A percentile compares a stretch with the other conserved stretches of the same genome.
Evolutionary conservation across 1,284 basidiomycete genomes (phyloP).

Genomic region (Laetiporus sulphureus): DNA sequence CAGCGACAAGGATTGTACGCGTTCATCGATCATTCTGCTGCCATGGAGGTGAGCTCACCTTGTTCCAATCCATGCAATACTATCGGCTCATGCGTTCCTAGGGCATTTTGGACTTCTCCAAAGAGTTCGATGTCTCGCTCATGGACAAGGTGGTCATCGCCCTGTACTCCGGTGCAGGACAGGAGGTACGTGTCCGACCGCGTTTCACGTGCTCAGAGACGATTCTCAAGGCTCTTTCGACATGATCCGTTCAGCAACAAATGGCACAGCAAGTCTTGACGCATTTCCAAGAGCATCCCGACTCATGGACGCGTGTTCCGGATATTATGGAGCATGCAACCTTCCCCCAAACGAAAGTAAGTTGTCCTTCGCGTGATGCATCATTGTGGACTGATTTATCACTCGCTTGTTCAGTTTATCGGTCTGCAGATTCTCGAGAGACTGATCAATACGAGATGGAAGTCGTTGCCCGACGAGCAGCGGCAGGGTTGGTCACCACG

Average conservation of each 20-base stretch:
- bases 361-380: conserved; percentile 11
- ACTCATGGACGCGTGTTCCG: conserved; percentile 97
- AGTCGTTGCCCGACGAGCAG: conserved; percentile 91
- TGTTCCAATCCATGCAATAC: background rate
- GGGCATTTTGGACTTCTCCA: conserved; percentile 29
- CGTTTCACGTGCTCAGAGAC: too few species aligned
- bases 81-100: conserved; percentile 9
- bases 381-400: background rate
- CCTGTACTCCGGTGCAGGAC: conserved; percentile 24
- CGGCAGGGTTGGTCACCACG: conserved; percentile 59
- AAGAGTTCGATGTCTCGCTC: conserved; percentile 28
- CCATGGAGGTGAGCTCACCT: conserved; percentile 32
- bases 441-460: conserved; percentile 93
- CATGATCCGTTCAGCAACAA: conserved; percentile 62
- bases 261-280: conserved; percentile 86
- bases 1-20: conserved; percentile 19
- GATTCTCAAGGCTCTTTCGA: background rate
- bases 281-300: conserved; percentile 96
- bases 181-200: conserved; percentile 20
- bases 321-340: conserved; percentile 84
- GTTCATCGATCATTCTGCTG: conserved; percentile 21
- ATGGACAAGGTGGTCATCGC: conserved; percentile 28
- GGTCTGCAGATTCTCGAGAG: conserved; percentile 94
- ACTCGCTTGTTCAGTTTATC: conserved; percentile 63
- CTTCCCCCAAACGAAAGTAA: conserved; percentile 88